These are phyloP conservation scores for Aspergillus texensis DNA, from an alignment of 2,329 filamentous ascomycete species.

Conservation along the genomic window DNA sequence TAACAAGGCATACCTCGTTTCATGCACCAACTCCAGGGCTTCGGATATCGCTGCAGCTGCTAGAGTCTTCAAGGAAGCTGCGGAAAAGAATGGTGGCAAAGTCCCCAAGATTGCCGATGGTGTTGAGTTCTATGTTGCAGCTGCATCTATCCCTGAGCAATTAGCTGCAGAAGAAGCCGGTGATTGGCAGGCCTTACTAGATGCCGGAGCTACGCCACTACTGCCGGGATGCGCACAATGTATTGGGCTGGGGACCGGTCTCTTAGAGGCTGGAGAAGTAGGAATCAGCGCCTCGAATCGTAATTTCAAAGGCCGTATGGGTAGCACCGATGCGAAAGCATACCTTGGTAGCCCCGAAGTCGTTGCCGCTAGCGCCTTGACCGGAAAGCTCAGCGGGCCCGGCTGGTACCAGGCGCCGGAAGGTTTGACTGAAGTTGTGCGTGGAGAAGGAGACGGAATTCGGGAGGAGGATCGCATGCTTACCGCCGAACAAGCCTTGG, in stretches of 20 bases:
- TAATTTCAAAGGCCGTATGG: conserved; percentile 93
- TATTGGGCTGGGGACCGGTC: conserved; percentile 79
- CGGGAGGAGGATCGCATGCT: conserved; percentile 65
- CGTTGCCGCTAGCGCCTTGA: conserved; percentile 84
- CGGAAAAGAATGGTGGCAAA: conserved; percentile 60
- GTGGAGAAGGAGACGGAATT: conserved; percentile 72
- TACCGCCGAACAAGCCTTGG: conserved; percentile 70
- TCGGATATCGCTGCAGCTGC: conserved; percentile 83
- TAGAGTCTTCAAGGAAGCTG: conserved; percentile 79
- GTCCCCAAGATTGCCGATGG: conserved; percentile 71
- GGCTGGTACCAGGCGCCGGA: conserved; percentile 76
- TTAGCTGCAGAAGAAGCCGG: conserved; percentile 74
- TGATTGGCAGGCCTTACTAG: conserved; percentile 80
- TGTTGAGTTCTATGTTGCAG: conserved; percentile 87
- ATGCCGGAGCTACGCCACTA: conserved; percentile 74
- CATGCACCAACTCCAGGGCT: conserved; percentile 82
- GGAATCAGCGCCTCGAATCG: conserved; percentile 83
- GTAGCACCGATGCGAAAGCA: conserved; percentile 74
- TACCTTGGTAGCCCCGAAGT: conserved; percentile 90
- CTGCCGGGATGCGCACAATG: conserved; percentile 80
- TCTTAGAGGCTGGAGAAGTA: conserved; percentile 82
- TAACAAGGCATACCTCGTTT: conserved; percentile 84
- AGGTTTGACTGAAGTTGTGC: conserved; percentile 62
- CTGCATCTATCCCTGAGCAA: conserved; percentile 80
- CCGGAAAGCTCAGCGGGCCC: conserved; percentile 60